These are phyloP conservation scores for Sanchytrium tribonematis DNA, from an alignment of 371 early-diverging fungal genomes.

Conservation along the genomic window DNA sequence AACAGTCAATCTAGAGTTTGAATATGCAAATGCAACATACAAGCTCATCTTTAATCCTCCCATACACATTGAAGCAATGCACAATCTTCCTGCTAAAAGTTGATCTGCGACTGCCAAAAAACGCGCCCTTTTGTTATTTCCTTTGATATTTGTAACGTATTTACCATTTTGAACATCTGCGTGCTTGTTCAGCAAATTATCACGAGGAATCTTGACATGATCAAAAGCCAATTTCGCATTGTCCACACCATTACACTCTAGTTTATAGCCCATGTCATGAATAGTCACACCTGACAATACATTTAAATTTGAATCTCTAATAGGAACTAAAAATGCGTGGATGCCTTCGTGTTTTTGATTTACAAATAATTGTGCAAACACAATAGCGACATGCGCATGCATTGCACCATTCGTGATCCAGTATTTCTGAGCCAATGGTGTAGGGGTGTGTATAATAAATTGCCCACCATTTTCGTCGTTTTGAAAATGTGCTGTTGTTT, in stretches of 20 bases:
- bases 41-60: slow-evolving; percentile 9
- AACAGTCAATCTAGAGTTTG: slow-evolving; percentile 29
- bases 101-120: slow-evolving; percentile 43
- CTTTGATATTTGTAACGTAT: slow-evolving; percentile 19
- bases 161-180: slow-evolving; percentile 29
- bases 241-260: slow-evolving; percentile 32
- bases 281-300: slow-evolving; percentile 24
- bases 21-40: slow-evolving; percentile 31
- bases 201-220: slow-evolving; percentile 24
- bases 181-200: slow-evolving; percentile 33
- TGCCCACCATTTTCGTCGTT: slow-evolving; percentile 24
- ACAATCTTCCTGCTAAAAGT: slow-evolving; percentile 31
- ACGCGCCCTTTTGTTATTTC: slow-evolving; percentile 27
- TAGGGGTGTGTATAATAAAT: slow-evolving; percentile 37
- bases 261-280: slow-evolving; percentile 29
- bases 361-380: slow-evolving; percentile 35
- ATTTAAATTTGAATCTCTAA: slow-evolving; percentile 26
- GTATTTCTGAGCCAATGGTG: slow-evolving; percentile 31
- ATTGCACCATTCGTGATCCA: slow-evolving; percentile 35
- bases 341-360: slow-evolving; percentile 32
- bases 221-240: slow-evolving; percentile 26
- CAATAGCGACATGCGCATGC: slow-evolving; percentile 33
- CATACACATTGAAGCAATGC: slow-evolving; percentile 27
- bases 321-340: slow-evolving; percentile 28
- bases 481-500: slow-evolving; percentile 23